These are phyloP conservation scores for Phyllosticta capitalensis DNA, from an alignment of 2,329 filamentous ascomycete species.

Conservation along the genomic window DNA sequence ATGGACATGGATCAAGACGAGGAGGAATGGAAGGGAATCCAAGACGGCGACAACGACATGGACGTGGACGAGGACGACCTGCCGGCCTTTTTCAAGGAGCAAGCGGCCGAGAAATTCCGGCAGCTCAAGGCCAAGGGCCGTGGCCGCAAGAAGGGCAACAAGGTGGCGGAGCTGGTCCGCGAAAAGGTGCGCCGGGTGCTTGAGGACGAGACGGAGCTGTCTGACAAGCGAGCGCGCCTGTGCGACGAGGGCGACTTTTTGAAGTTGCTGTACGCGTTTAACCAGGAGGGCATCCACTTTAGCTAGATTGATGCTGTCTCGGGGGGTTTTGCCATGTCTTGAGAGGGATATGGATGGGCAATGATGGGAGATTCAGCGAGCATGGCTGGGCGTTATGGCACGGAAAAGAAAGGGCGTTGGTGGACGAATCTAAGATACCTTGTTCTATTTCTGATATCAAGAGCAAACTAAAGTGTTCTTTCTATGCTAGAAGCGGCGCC, in stretches of 20 bases:
- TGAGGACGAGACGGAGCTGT: slow-evolving; percentile 67
- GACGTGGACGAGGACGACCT: slow-evolving; percentile 53
- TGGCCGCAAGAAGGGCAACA: slow-evolving; percentile 63
- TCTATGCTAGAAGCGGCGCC: background rate
- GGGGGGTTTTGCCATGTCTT: slow-evolving; percentile 23
- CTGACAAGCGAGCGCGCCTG: slow-evolving; percentile 71
- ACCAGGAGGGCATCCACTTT: slow-evolving; percentile 89
- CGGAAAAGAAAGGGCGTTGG: background rate
- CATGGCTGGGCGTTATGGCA: slow-evolving; percentile 1
- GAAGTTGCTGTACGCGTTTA: slow-evolving; percentile 71
- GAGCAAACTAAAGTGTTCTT: background rate
- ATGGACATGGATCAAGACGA: slow-evolving; percentile 42
- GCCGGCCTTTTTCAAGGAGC: slow-evolving; percentile 77
- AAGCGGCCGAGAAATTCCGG: slow-evolving; percentile 43
- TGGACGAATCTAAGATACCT: slow-evolving; percentile 2
- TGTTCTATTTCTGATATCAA: background rate
- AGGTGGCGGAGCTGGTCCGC: slow-evolving; percentile 70
- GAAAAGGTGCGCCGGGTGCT: slow-evolving; percentile 81
- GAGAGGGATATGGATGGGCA: too few relatives aligned
- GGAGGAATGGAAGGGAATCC: slow-evolving; percentile 38
- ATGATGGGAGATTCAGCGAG: background rate
- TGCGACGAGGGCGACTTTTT: slow-evolving; percentile 92
- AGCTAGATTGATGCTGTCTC: slow-evolving; percentile 62
- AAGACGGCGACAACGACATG: slow-evolving; percentile 39
- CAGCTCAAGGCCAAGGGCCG: slow-evolving; percentile 41